Conservation (phyloP, 805 yeast genomes). For the Metschnikowia bowlesiae region DNA sequence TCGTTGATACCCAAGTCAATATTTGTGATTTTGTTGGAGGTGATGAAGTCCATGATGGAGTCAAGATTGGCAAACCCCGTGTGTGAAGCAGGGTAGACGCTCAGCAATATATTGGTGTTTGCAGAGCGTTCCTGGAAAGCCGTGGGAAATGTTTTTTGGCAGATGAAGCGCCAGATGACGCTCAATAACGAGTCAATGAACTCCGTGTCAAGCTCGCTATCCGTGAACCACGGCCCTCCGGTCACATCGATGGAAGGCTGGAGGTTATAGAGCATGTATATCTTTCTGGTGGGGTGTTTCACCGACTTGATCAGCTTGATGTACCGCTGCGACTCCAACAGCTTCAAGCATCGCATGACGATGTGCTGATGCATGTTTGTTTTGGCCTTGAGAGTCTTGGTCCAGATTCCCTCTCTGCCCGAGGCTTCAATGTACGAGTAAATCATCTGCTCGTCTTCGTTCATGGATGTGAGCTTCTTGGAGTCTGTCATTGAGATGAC, state of each 20-base stretch:
- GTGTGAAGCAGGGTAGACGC: slow-evolving; percentile 53
- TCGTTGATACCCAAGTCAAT: slow-evolving; percentile 74
- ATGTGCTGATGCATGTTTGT: slow-evolving; percentile 89
- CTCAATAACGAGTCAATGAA: slow-evolving; percentile 80
- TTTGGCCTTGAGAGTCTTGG: slow-evolving; percentile 81
- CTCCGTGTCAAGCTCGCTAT: slow-evolving; percentile 89
- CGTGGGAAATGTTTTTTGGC: slow-evolving; percentile 70
- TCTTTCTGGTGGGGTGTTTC: slow-evolving; percentile 88
- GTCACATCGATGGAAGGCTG: slow-evolving; percentile 95
- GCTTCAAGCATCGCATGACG: slow-evolving; percentile 77
- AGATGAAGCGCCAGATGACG: slow-evolving; percentile 84
- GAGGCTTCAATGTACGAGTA: slow-evolving; percentile 89
- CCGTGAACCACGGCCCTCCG: slow-evolving; percentile 99
- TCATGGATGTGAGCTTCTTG: slow-evolving; percentile 68
- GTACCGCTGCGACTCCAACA: slow-evolving; percentile 72
- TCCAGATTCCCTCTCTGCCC: slow-evolving; percentile 95
- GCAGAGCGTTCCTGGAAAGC: slow-evolving; percentile 48
- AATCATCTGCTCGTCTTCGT: slow-evolving; percentile 83
- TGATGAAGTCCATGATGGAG: slow-evolving; percentile 71
- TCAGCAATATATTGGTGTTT: slow-evolving; percentile 39
- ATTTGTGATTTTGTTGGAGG: slow-evolving; percentile 66
- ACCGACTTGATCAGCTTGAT: slow-evolving; percentile 90
- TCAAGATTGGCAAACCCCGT: slow-evolving; percentile 66
- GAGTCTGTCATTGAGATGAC: slow-evolving; percentile 75
- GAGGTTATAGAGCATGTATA: slow-evolving; percentile 88